Conservation (phyloP, 2,329 filamentous ascomycete species). For the Lasiodiplodia sp. region DNA sequence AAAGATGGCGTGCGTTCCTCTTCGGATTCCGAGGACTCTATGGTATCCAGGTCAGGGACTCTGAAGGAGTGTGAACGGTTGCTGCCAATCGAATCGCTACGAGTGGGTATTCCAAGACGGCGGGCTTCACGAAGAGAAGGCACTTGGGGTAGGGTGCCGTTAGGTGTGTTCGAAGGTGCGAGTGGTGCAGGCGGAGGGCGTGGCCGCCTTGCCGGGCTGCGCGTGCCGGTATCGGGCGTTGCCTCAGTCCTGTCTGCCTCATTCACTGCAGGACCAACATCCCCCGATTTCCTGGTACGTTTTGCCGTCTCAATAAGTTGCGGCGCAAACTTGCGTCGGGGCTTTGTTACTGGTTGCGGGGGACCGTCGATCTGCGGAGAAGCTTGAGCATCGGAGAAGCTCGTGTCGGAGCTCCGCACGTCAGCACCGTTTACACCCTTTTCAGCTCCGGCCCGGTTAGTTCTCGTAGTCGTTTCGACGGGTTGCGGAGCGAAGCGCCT, state of each 20-base stretch:
- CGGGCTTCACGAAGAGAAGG: slow-evolving; percentile 47
- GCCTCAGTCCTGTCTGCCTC: slow-evolving; percentile 77
- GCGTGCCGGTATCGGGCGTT: slow-evolving; percentile 56
- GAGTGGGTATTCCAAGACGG: slow-evolving; percentile 42
- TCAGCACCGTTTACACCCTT: slow-evolving; percentile 12
- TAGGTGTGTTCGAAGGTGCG: slow-evolving; percentile 46
- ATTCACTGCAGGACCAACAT: slow-evolving; percentile 67
- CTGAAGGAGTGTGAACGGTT: slow-evolving; percentile 63
- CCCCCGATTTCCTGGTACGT: slow-evolving; percentile 72
- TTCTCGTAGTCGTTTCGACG: slow-evolving; percentile 38
- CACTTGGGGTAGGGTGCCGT: slow-evolving; percentile 40
- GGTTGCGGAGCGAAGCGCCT: slow-evolving; percentile 42
- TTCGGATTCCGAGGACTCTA: slow-evolving; percentile 67
- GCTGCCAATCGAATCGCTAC: slow-evolving; percentile 44
- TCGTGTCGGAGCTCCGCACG: slow-evolving; percentile 18
- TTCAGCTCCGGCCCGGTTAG: slow-evolving; percentile 34
- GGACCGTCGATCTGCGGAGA: slow-evolving; percentile 30
- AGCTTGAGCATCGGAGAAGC: slow-evolving; percentile 17
- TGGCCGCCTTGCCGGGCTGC: slow-evolving; percentile 38
- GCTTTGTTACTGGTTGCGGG: slow-evolving; percentile 37
- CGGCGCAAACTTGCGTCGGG: slow-evolving; percentile 69
- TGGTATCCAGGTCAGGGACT: slow-evolving; percentile 67
- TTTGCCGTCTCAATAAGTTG: slow-evolving; percentile 83
- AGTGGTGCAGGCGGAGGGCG: slow-evolving; percentile 63
- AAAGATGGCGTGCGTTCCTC: slow-evolving; percentile 56